Conservation (phyloP, 768 basidiomycete genomes). For the Tephrocybe rancida region DNA sequence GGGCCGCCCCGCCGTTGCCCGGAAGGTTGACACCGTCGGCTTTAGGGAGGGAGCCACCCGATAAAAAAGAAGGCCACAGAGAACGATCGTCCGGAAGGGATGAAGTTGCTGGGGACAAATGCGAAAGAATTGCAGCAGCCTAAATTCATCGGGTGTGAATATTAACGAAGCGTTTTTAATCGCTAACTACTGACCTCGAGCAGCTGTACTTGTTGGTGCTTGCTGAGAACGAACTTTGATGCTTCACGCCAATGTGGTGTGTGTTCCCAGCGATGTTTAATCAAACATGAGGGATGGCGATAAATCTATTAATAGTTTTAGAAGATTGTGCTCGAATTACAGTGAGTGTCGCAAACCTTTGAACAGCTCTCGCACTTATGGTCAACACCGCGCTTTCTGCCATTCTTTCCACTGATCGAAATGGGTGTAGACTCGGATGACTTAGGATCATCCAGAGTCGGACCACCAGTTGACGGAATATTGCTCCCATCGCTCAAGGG, state of each 20-base stretch:
- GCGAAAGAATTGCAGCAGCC: conserved; percentile 95
- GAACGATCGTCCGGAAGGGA: conserved; percentile 94
- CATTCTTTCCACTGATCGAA: conserved; percentile 40
- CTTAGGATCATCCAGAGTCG: conserved; percentile 17
- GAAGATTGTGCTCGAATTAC: background rate
- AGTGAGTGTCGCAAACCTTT: conserved; percentile 57
- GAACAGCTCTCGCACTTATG: conserved; percentile 94
- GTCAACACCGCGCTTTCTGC: conserved; percentile 82
- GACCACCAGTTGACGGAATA: conserved; percentile 10
- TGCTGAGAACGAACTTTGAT: conserved; percentile 85
- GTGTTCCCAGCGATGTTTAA: conserved; percentile 99
- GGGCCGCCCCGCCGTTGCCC: conserved; percentile 15
- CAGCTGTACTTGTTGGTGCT: conserved; percentile 96
- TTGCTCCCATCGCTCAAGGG: conserved; percentile 29
- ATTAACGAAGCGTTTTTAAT: background rate
- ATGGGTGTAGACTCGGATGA: conserved; percentile 31
- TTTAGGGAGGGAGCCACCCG: conserved; percentile 66
- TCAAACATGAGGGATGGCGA: conserved; percentile 91
- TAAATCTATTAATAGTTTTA: conserved; percentile 56
- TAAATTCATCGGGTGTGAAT: conserved; percentile 25
- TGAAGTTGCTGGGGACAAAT: conserved; percentile 67
- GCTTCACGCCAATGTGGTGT: conserved; percentile 96
- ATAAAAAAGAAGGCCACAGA: conserved; percentile 86
- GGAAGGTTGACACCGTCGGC: conserved; percentile 32
- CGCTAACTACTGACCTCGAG: conserved; percentile 66